Conservation (phyloP, 352 stramenopile genomes). For the Globisporangium emineosum region DNA sequence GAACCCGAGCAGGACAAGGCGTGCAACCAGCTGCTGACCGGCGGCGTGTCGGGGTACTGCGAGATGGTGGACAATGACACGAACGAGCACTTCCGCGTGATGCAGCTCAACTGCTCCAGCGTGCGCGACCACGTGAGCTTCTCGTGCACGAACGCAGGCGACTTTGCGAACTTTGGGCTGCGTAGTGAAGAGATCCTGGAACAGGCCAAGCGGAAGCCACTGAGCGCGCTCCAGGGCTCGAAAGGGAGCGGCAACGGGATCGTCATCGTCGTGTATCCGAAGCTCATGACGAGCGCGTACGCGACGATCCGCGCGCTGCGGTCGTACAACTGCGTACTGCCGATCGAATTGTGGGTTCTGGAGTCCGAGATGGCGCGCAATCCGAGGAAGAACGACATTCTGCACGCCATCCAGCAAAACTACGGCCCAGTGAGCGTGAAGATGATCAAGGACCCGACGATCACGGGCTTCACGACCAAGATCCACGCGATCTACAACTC, state of each 20-base stretch:
- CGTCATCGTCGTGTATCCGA: conserved; percentile 69
- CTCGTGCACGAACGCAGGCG: conserved; percentile 45
- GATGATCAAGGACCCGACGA: conserved; percentile 41
- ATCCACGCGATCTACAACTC: conserved; percentile 66
- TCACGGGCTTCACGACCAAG: conserved; percentile 61
- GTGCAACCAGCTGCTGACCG: conserved; percentile 43
- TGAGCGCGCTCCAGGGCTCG: conserved; percentile 23
- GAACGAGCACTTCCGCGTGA: conserved; percentile 61
- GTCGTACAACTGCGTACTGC: conserved; percentile 43
- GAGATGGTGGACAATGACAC: conserved; percentile 55
- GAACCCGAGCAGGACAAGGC: conserved; percentile 41
- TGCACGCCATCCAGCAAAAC: conserved; percentile 28
- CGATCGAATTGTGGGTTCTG: conserved; percentile 73
- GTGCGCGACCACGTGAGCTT: conserved; percentile 47
- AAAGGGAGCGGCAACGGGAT: conserved; percentile 46
- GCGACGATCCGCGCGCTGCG: conserved; percentile 53
- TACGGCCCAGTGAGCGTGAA: conserved; percentile 43
- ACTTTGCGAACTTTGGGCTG: conserved; percentile 68
- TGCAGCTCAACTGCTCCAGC: conserved; percentile 64
- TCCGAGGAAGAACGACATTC: conserved; percentile 22
- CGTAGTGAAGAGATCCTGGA: conserved; percentile 30
- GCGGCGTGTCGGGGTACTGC: conserved; percentile 57
- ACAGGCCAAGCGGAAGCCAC: conserved; percentile 17
- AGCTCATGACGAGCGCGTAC: conserved; percentile 66
- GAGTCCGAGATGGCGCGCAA: conserved; percentile 38